Evolutionary conservation across 208 protist genomes (phyloP), one percentile per base, ranked within the genome.

Genomic region (Zelonia costaricensis): DNA sequence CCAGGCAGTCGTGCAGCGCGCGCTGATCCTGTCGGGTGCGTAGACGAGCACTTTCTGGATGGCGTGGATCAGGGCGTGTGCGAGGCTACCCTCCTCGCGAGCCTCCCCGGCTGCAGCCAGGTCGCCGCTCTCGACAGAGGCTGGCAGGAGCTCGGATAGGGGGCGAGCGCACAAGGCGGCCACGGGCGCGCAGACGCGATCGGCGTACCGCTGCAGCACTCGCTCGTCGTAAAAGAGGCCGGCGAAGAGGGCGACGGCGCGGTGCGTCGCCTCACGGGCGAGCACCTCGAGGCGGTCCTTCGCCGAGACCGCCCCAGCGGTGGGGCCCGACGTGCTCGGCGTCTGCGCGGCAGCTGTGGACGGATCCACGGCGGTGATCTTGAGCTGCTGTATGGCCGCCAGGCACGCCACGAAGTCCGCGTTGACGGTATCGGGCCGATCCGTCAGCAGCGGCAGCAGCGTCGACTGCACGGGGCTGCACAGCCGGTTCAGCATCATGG

Each of bases 11-110:
- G 76, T 60, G 48, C 84, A 91, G 39, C 69, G 60, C 7, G 64
- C 62, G 8, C 76, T 72, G 27, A 76, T 79, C 35, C 79, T 76
- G 1, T 86, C 74, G 7, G 84, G 84, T 25, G 73, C 78, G 56
- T 80, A 86, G 40, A 66, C 67, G 20, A 86, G 55, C 45, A 78
- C 66, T 33, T 66, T 65, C 55, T 67, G 65, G 1, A 77, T 57
- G 20, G 60, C 43, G 8, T 59, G 44, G 0, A 36, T 66, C 9
- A 67, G 43, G 0, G 57, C 45, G 10, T 22, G 38, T 16, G 42
- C 40, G 31, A 63, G 40, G 5, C 28, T 44, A 22, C 63, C 52
- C 38, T 62, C 69, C 10, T 61, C 42, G 36, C 36, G 27, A 7
- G 46, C 31, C 40, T 45, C 36, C 23, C 13, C 52, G 7, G n/a